A percentile compares a stretch with the other conserved stretches of the same genome.
Conservation (phyloP, 306 rosid genomes). For the Acacia acuminata region DNA sequence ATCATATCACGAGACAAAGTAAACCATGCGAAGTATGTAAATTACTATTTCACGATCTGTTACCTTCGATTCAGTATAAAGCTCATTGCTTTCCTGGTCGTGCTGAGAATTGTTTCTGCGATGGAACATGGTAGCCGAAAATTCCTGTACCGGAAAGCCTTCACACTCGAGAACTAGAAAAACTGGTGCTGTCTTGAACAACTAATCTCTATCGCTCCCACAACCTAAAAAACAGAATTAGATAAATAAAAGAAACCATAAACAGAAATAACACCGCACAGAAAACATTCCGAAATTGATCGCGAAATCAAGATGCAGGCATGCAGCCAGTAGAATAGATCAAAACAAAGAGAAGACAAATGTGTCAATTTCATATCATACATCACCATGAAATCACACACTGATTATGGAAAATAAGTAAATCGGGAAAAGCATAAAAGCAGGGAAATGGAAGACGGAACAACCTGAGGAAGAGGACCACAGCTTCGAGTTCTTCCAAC, state of each 20-base stretch:
- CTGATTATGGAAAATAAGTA: neutral
- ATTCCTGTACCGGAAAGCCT: slow-evolving; percentile 19
- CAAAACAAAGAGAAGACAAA: slow-evolving; percentile 15
- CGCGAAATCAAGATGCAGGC: neutral
- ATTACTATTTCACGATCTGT: neutral
- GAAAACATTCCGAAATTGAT: slow-evolving; percentile 6
- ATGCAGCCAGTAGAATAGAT: slow-evolving; percentile 21
- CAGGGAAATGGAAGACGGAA: neutral
- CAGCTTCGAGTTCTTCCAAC: neutral
- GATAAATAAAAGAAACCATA: neutral
- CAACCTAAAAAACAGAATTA: neutral
- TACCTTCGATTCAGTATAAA: slow-evolving; percentile 44
- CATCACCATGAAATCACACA: neutral
- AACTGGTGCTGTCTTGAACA: slow-evolving; percentile 25
- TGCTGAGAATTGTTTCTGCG: slow-evolving; percentile 38
- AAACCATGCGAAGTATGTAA: neutral
- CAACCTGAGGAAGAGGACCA: neutral
- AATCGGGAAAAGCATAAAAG: neutral
- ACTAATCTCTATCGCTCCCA: slow-evolving; percentile 23
- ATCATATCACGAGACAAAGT: slow-evolving; percentile 10
- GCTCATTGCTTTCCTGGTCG: slow-evolving; percentile 32
- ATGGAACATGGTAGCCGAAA: slow-evolving; percentile 40
- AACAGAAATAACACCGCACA: neutral
- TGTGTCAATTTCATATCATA: neutral
- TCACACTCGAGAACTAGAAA: neutral